Percentiles rank a stretch among this genome's conserved stretches.
Evolutionary conservation across 2,329 filamentous ascomycete species (phyloP).

Genomic region (Colletotrichum truncatum): DNA sequence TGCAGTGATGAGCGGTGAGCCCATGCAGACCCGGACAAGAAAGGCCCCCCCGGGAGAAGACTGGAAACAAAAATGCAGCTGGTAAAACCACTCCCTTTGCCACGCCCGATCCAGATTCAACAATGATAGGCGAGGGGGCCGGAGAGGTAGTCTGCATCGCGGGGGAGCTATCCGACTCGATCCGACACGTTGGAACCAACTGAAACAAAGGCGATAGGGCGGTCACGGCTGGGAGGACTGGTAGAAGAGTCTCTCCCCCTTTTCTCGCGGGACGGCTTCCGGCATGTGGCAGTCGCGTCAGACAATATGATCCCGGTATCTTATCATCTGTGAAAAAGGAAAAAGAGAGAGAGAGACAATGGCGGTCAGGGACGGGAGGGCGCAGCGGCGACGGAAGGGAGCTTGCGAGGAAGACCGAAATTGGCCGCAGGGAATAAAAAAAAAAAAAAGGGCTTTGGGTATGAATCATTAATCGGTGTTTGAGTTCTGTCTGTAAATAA

Average conservation of each 20-base stretch:
- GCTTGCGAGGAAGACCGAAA: conserved; percentile 6
- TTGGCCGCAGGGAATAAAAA: background rate
- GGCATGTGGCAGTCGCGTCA: conserved; percentile 16
- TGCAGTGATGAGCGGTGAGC: background rate
- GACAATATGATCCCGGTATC: background rate
- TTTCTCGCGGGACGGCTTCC: conserved; percentile 15
- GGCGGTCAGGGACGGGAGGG: conserved; percentile 23
- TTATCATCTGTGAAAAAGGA: conserved; percentile 6
- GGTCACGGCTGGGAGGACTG: background rate
- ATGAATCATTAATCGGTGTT: conserved; percentile 1
- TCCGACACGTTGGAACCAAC: conserved; percentile 14
- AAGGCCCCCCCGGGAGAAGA: background rate
- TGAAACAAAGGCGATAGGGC: background rate
- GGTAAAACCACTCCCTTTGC: background rate
- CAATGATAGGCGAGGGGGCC: conserved; percentile 5
- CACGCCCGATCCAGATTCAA: background rate
- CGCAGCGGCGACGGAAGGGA: conserved; percentile 12
- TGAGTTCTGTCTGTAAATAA: background rate
- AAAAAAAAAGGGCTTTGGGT: background rate
- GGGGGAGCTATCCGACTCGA: conserved; percentile 5
- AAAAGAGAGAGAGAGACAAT: conserved; percentile 23
- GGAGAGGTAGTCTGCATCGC: background rate
- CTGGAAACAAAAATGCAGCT: background rate
- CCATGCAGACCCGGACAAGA: background rate
- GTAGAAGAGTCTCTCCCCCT: background rate